A percentile compares a stretch with the other conserved stretches of the same genome.
Evolutionary conservation across 257 asterid genomes (phyloP).

Genomic region (Solanum dulcamara): DNA sequence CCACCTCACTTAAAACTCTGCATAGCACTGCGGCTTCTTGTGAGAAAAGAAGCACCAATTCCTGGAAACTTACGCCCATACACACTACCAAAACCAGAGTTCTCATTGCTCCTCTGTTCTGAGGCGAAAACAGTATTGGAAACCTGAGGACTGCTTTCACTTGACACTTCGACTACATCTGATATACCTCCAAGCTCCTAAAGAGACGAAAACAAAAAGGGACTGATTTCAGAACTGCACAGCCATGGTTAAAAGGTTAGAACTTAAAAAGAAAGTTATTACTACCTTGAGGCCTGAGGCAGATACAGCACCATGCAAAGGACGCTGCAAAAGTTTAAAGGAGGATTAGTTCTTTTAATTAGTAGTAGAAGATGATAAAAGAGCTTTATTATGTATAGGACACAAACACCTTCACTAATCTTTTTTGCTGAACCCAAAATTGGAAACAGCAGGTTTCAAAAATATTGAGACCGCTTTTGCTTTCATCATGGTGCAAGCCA

Average conservation of each 20-base stretch:
- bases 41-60: slow-evolving; percentile 21
- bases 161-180: slow-evolving; percentile 19
- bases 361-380: background rate
- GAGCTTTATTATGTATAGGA: background rate
- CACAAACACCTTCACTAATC: background rate
- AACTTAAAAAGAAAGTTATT: background rate
- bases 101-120: slow-evolving; percentile 24
- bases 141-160: slow-evolving; percentile 15
- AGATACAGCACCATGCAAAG: slow-evolving; percentile 21
- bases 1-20: slow-evolving; percentile 31
- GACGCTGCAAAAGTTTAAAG: slow-evolving; percentile 6
- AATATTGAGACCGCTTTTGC: background rate
- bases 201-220: background rate
- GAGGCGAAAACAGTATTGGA: slow-evolving; percentile 10
- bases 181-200: slow-evolving; percentile 34
- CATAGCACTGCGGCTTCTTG: slow-evolving; percentile 43
- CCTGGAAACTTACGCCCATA: slow-evolving; percentile 28
- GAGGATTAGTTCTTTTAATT: background rate
- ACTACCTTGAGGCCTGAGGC: slow-evolving; percentile 67
- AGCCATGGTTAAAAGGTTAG: background rate
- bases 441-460: background rate
- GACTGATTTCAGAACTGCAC: background rate
- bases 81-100: slow-evolving; percentile 24
- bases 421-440: background rate
- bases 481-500: background rate